phyloP scores from a whole-genome alignment of 1,284 basidiomycete genomes.

The Heterobasidion occidentale region DNA sequence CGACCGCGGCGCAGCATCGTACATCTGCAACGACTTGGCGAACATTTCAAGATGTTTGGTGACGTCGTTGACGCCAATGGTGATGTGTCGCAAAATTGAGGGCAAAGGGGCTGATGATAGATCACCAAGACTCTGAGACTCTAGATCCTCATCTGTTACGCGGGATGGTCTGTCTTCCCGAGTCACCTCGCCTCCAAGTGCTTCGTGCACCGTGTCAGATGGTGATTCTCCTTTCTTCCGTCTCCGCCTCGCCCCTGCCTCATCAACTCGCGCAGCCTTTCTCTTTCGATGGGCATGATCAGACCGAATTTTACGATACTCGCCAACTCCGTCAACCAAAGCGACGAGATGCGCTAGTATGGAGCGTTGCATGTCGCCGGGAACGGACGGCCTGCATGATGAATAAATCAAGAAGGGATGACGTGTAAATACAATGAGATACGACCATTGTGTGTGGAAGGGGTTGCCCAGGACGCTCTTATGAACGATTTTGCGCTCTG shows the following conservation, averaged over 20 bases:
- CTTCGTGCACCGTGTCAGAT: too few species aligned
- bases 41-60: constrained; percentile 68
- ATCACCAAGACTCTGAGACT: neutral
- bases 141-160: neutral
- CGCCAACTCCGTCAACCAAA: constrained; percentile 40
- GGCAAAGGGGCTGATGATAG: constrained; percentile 20
- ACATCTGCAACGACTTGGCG: constrained; percentile 28
- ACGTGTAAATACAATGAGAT: neutral
- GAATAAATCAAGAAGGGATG: constrained; percentile 3
- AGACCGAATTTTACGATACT: constrained; percentile 28
- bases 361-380: constrained; percentile 53
- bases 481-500: constrained; percentile 49
- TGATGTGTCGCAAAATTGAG: constrained; percentile 41
- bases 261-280: constrained; percentile 5
- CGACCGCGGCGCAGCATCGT: constrained; percentile 5
- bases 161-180: neutral
- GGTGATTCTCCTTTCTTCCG: neutral
- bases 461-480: constrained; percentile 67
- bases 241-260: constrained; percentile 11
- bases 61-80: constrained; percentile 75
- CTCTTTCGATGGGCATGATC: constrained; percentile 29
- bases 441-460: constrained; percentile 61
- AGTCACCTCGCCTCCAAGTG: neutral
- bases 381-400: constrained; percentile 53
- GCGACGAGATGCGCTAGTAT: constrained; percentile 42